Base-by-base conservation (phyloP, 2,329 filamentous ascomycete species). In the Fusarium globosum region DNA sequence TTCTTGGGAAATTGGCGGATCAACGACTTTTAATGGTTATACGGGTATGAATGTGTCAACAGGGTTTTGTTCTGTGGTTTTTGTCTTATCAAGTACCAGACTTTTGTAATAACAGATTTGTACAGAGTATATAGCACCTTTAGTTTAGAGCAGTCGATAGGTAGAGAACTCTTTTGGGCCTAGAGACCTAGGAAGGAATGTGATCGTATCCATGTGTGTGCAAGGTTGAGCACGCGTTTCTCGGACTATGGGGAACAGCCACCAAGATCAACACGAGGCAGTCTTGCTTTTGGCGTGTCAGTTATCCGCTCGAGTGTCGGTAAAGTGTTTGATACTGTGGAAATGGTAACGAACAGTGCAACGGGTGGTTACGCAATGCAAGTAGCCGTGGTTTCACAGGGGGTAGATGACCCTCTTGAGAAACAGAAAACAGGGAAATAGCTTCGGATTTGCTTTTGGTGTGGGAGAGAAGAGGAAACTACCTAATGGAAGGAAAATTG, bases 401-500 rank as follows among this genome's bases (percentile, higher is more conserved):
- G 46, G 46, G 45, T 21, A n/a, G 38, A 26, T 14, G 18, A 14
- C 13, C 21, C 20, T 53, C 21, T 8, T 41, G 23, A n/a, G 51
- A 18, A 26, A 21, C 35, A 30, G 26, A 39, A 39, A 41, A 39
- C 51, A 55, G 35, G 51, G 35, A 30, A 39, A 28, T n/a, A 5
- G 21, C 35, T 41, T 39, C 14, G 20, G 23, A 9, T 39, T 28
- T 55, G 51, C 51, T 55, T 55, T 41, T 23, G 30, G 8, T 20
- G n/a, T 52, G 18, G 18, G 48, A 53, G 62, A 41, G n/a, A 62
- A 65, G 58, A 62, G 46, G 35, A 39, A 62, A 62, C 53, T 30
- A 33, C 20, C 9, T 30, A 8, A 8, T 21, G 12, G 16, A 13
- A 11, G 16, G 20, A 38, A 28, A 55, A 55, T 39, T 39, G 35